Evolutionary conservation across 495 filamentous ascomycete species (phyloP), one percentile per base, ranked within the genome.

Genomic region (Podospora tetraspora): DNA sequence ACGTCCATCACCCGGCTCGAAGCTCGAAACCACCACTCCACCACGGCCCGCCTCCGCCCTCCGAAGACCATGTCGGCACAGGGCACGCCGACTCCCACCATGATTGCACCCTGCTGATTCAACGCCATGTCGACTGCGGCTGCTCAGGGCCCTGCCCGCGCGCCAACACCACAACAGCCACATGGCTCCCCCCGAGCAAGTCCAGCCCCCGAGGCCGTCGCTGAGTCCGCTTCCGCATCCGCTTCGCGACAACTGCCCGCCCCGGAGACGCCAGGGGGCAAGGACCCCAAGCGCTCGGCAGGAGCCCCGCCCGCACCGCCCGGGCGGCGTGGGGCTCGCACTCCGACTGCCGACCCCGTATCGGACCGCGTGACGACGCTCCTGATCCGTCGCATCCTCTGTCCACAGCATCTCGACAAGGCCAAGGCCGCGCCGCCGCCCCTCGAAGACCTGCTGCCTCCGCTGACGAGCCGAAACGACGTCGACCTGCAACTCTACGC

Each of bases 401-500:
- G 84, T 71, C 78, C 77, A 57, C 79, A 82, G 63, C 77, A 81
- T n/a, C 72, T 77, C 37, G 75, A 78, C 57, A 81, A 84, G 77
- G 82, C 81, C 68, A 83, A 75, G 64, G 75, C 69, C 69, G 72
- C 80, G 25, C 76, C 80, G 24, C 69, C 75, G 25, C 77, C 83
- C 10, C 82, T 96, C 67, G 87, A 94, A 61, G 92, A 94, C 69
- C 82, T 97, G 29, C 79, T 99, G 57, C 95, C 94, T 43, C 93
- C 93, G 23, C 85, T 99, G 71, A 97, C 95, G 22, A 94, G 92
- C 79, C 92, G 91, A 66, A 95, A 97, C 75, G 92, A 93, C 67
- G 87, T 97, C 67, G 95, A 99, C 74, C 79, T 92, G 68, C 91
- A 99, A 76, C 85, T 99, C 30, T 99, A 97, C 75, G 95, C 92